Conservation (phyloP, 2,329 filamentous ascomycete species). For the Incumbomyces lentus region DNA sequence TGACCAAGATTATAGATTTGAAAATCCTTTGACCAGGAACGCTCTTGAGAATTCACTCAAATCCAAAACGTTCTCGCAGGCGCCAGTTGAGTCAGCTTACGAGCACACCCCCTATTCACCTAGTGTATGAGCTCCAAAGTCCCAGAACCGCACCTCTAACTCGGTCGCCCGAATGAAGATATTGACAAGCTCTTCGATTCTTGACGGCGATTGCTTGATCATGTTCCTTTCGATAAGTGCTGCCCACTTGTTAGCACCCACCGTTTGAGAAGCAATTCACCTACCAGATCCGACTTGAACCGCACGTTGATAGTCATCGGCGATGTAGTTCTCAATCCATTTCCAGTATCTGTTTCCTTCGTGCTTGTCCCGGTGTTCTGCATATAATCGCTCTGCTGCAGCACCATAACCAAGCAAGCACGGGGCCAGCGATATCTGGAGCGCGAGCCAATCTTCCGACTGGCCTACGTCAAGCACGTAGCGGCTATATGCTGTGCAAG, state of each 20-base stretch:
- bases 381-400: conserved; percentile 61
- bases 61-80: too few species aligned
- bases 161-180: conserved; percentile 82
- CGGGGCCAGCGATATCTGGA: conserved; percentile 75
- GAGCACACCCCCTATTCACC: background rate
- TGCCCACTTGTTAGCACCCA: conserved; percentile 25
- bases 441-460: conserved; percentile 75
- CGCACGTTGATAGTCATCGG: conserved; percentile 65
- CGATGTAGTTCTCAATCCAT: conserved; percentile 85
- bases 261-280: conserved; percentile 19
- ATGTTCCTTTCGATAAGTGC: conserved; percentile 68
- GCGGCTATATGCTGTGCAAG: conserved; percentile 72
- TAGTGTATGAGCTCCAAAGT: conserved; percentile 45
- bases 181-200: conserved; percentile 70
- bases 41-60: too few species aligned
- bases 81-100: too few species aligned
- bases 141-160: conserved; percentile 68
- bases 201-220: conserved; percentile 57
- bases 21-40: too few species aligned
- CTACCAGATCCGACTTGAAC: conserved; percentile 60
- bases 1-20: too few species aligned
- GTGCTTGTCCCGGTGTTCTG: conserved; percentile 48
- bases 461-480: conserved; percentile 84
- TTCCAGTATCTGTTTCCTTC: conserved; percentile 67
- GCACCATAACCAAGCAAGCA: conserved; percentile 83